Evolutionary conservation across 805 yeast genomes (phyloP).

Genomic region (Candida vaughaniae): DNA sequence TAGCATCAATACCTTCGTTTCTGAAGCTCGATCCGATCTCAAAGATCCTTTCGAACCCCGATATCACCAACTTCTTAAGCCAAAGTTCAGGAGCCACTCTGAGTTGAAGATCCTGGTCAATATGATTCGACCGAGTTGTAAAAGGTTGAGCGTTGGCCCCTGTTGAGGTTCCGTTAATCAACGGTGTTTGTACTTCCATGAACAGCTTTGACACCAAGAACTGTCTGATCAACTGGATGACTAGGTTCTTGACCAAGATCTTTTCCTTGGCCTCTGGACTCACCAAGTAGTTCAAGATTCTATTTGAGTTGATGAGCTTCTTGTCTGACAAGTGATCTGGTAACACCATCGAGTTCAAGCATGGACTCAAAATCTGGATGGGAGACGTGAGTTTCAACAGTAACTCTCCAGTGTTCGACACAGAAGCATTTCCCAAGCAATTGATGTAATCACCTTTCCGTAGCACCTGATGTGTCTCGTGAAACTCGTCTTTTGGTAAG

Average conservation of each 20-base stretch:
- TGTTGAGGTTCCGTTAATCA: slow-evolving; percentile 66
- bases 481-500: slow-evolving; percentile 43
- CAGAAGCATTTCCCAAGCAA: slow-evolving; percentile 68
- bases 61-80: slow-evolving; percentile 78
- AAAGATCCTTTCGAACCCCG: slow-evolving; percentile 83
- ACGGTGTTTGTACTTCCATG: slow-evolving; percentile 87
- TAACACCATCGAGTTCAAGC: slow-evolving; percentile 40
- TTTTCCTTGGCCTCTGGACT: slow-evolving; percentile 50
- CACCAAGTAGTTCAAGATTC: slow-evolving; percentile 73
- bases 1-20: slow-evolving; percentile 89
- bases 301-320: slow-evolving; percentile 58
- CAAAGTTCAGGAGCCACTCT: slow-evolving; percentile 95
- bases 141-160: slow-evolving; percentile 97
- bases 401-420: slow-evolving; percentile 75
- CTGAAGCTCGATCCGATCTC: slow-evolving; percentile 86
- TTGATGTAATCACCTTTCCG: slow-evolving; percentile 72
- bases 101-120: slow-evolving; percentile 43
- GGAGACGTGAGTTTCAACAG: slow-evolving; percentile 60
- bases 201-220: slow-evolving; percentile 59
- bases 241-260: slow-evolving; percentile 50
- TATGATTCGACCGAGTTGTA: slow-evolving; percentile 39
- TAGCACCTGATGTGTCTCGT: slow-evolving; percentile 39
- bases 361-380: slow-evolving; percentile 59
- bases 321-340: slow-evolving; percentile 61
- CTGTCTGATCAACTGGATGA: slow-evolving; percentile 54